Percentiles rank a stretch among this genome's conserved stretches.
Conservation (phyloP, 768 basidiomycete genomes). For the Phlegmacium glaucopus region DNA sequence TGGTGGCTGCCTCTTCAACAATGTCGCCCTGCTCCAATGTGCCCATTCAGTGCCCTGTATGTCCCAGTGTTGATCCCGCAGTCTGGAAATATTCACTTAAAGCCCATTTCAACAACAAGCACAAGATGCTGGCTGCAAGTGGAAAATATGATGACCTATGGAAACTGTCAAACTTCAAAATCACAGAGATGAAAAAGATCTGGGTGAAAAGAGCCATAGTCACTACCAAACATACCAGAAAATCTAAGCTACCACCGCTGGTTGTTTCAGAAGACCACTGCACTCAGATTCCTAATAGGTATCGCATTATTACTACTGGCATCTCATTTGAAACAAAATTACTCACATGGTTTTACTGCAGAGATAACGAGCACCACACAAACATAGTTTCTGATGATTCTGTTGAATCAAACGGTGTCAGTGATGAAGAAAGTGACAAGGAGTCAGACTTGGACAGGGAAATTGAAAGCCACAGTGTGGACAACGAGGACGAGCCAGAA, state of each 20-base stretch:
- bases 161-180: conserved; percentile 15
- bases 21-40: conserved; percentile 22
- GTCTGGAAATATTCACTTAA: conserved; percentile 20
- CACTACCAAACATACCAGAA: conserved; percentile 8
- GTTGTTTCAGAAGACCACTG: conserved; percentile 13
- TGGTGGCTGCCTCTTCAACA: conserved; percentile 2
- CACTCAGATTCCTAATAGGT: conserved; percentile 2
- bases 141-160: conserved; percentile 11
- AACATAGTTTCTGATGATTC: background rate
- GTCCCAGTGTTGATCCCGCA: conserved; percentile 10
- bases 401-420: background rate
- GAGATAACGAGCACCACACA: background rate
- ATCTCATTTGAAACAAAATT: background rate
- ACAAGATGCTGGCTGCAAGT: conserved; percentile 1
- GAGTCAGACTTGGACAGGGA: background rate
- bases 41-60: conserved; percentile 19
- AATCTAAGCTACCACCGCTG: conserved; percentile 6
- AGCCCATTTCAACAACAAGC: conserved; percentile 12
- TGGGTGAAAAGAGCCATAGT: conserved; percentile 14
- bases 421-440: background rate
- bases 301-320: background rate
- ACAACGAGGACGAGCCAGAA: background rate
- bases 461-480: background rate
- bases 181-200: conserved; percentile 13
- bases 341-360: background rate